Base-by-base conservation (phyloP, 352 stramenopile species). In the Pythium periplocum region DNA sequence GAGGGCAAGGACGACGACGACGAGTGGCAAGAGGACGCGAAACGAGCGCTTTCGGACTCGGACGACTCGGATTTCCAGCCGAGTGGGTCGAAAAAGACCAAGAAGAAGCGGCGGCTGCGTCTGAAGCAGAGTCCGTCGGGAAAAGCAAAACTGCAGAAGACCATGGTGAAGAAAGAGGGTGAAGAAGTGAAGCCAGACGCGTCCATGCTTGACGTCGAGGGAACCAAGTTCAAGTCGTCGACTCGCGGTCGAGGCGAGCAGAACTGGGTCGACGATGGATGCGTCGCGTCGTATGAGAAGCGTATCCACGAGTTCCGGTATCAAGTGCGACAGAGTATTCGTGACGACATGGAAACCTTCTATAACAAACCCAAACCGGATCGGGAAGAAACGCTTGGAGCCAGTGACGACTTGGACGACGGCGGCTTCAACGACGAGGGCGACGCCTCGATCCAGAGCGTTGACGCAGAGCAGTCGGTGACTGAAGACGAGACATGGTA, bases 361-460 rank as follows among this genome's bases (percentile, higher is more conserved):
- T 69, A 69, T 52, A 52, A 69, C 45, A 53, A 53, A 3, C 61
- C 56, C 26, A 6, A 32, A 17, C 42, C 40, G 43, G 2, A 9
- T 34, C 43, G 36, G 35, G n/a, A 32, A 53, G 6, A 44, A 55
- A 7, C 35, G 57, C 12, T 40, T 48, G 33, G 34, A 53, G 10
- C 38, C 38, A 42, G 38, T 42, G 50, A 60, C 2, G 46, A 55
- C 12, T 38, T 66, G 31, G 68, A 76, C 34, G 71, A 78, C 40
- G 68, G 61, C n/a, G 64, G 62, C 6, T 76, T 71, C 30, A 49
- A 75, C 40, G 66, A 71, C 48, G 65, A 74, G 17, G 53, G 47
- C 26, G 7, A 55, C 9, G 35, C 30, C 1, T 38, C 39, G 26
- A 45, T 43, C 4, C 41, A 58, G 6, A 6, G 11, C 11, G 44